Evolutionary conservation across 306 rosid genomes (phyloP).

Genomic region (Spatholobus suberectus): DNA sequence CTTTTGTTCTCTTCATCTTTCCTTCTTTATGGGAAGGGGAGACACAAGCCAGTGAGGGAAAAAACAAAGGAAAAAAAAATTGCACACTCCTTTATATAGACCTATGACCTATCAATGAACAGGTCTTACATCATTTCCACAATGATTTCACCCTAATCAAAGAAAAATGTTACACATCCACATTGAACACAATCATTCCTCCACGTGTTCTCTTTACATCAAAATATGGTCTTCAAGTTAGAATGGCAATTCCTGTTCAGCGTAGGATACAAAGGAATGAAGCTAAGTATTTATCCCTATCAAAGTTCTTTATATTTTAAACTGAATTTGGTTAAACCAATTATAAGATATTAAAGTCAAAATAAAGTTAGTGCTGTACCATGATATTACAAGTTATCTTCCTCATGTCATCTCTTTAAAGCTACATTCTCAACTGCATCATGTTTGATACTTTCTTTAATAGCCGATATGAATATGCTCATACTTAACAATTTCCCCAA

Average conservation of each 20-base stretch:
- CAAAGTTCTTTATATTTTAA: background rate
- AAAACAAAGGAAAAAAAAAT: background rate
- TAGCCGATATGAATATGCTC: slow-evolving; percentile 10
- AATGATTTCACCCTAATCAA: slow-evolving; percentile 16
- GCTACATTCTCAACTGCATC: background rate
- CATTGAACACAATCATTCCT: background rate
- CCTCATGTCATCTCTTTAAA: slow-evolving; percentile 1
- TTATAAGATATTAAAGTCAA: slow-evolving; percentile 6
- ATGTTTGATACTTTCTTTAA: background rate
- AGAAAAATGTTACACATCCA: too few species aligned
- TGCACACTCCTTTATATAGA: background rate
- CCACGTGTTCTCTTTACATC: background rate
- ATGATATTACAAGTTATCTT: background rate
- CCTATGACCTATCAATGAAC: background rate
- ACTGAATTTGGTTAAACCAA: slow-evolving; percentile 10
- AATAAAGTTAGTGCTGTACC: slow-evolving; percentile 20
- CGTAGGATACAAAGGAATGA: background rate
- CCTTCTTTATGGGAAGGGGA: background rate
- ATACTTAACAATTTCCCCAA: background rate
- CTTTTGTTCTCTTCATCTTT: background rate
- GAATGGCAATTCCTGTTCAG: slow-evolving; percentile 8
- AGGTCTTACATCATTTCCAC: slow-evolving; percentile 17
- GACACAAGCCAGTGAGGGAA: background rate
- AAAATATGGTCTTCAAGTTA: slow-evolving; percentile 26
- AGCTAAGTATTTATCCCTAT: background rate